phyloP scores from a whole-genome alignment of 2,329 filamentous ascomycete species.

The Calonectria hawksworthii region DNA sequence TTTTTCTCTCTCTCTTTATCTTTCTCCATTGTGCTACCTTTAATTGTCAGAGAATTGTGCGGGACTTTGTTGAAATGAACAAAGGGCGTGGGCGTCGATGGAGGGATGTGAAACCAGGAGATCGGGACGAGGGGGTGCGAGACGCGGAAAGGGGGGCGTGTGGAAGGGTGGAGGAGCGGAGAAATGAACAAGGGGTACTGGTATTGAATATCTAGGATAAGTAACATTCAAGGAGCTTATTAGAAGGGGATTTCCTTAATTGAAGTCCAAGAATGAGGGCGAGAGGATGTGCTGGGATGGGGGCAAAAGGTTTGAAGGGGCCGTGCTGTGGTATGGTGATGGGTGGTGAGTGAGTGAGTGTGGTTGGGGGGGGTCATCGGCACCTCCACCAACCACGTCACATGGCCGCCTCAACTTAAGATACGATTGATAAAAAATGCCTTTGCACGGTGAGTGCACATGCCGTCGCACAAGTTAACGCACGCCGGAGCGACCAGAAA shows the following conservation, averaged over 20 bases:
- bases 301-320: conserved; percentile 9
- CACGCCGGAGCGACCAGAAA: background rate
- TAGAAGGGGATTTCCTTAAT: conserved; percentile 6
- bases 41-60: conserved; percentile 20
- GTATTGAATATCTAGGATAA: conserved; percentile 24
- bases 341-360: conserved; percentile 18
- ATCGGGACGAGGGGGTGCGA: background rate
- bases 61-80: conserved; percentile 13
- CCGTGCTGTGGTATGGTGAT: conserved; percentile 4
- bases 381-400: background rate
- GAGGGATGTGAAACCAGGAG: conserved; percentile 28
- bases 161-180: background rate
- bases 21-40: conserved; percentile 11
- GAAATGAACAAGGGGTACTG: conserved; percentile 1
- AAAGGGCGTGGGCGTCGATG: conserved; percentile 12
- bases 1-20: background rate
- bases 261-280: background rate
- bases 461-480: background rate
- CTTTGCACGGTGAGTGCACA: conserved; percentile 2
- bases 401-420: background rate
- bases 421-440: background rate
- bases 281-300: conserved; percentile 15
- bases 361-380: background rate
- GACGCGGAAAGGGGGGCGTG: background rate
- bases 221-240: conserved; percentile 11